Percentiles rank a stretch among this genome's conserved stretches.
These are phyloP conservation scores for Thelonectria blattea DNA, from an alignment of 2,329 filamentous ascomycete genomes.

Conservation along the genomic window DNA sequence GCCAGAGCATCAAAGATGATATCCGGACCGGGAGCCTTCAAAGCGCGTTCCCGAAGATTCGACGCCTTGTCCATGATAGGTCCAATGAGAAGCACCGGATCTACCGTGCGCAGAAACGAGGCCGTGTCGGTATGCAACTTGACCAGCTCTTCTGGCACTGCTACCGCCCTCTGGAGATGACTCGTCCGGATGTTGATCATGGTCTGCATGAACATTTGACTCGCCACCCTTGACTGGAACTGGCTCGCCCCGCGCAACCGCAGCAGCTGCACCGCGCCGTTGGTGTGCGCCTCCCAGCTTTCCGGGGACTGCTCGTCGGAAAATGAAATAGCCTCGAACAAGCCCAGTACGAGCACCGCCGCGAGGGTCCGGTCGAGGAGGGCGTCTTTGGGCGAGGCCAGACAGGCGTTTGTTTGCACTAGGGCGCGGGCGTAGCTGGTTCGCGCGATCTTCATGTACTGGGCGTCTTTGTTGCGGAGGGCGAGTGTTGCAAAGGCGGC, in stretches of 20 bases:
- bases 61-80: slow-evolving; percentile 29
- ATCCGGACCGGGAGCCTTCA: background rate
- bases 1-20: slow-evolving; percentile 28
- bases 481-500: slow-evolving; percentile 35
- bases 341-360: slow-evolving; percentile 37
- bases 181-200: slow-evolving; percentile 38
- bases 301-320: slow-evolving; percentile 30
- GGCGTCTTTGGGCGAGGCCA: slow-evolving; percentile 26
- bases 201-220: slow-evolving; percentile 33
- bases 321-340: slow-evolving; percentile 39
- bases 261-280: slow-evolving; percentile 37
- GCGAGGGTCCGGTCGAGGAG: slow-evolving; percentile 36
- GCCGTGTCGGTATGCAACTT: slow-evolving; percentile 20
- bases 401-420: slow-evolving; percentile 22
- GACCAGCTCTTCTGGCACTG: slow-evolving; percentile 31
- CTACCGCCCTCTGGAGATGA: slow-evolving; percentile 32
- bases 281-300: slow-evolving; percentile 36
- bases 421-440: slow-evolving; percentile 30
- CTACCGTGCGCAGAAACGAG: slow-evolving; percentile 19
- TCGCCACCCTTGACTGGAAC: slow-evolving; percentile 27
- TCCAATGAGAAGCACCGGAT: slow-evolving; percentile 22
- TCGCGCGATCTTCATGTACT: slow-evolving; percentile 28
- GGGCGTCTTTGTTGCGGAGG: slow-evolving; percentile 16
- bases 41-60: slow-evolving; percentile 20
- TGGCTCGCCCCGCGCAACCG: slow-evolving; percentile 33